These are phyloP conservation scores for Mallotus repandus DNA, from an alignment of 441 rosid genomes.

Conservation along the genomic window DNA sequence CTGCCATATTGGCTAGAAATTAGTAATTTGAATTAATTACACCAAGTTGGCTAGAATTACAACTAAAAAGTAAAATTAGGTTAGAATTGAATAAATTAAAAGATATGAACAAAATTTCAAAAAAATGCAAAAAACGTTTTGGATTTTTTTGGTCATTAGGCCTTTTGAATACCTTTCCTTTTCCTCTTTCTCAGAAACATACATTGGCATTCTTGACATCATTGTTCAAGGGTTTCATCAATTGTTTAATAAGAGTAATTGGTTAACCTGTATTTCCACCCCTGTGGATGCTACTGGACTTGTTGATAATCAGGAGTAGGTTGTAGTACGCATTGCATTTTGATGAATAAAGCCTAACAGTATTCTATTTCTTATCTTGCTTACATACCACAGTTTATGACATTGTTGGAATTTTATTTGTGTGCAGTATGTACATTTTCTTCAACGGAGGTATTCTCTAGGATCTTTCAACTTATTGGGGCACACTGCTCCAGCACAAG, in stretches of 20 bases:
- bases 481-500: slow-evolving; percentile 97
- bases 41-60: too few species aligned
- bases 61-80: too few species aligned
- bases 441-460: slow-evolving; percentile 79
- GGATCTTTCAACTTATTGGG: slow-evolving; percentile 91
- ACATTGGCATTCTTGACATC: not conserved
- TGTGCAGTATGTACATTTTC: slow-evolving; percentile 90
- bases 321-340: not conserved
- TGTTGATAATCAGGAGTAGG: not conserved
- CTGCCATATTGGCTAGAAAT: too few species aligned
- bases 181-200: too few species aligned
- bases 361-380: not conserved
- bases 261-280: not conserved
- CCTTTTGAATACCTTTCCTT: not conserved
- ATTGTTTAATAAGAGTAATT: not conserved
- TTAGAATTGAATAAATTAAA: too few species aligned
- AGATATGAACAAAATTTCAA: too few species aligned
- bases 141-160: too few species aligned
- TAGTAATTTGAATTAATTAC: too few species aligned
- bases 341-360: not conserved
- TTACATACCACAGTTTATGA: not conserved
- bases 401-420: slow-evolving; percentile 10
- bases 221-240: not conserved
- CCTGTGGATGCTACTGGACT: slow-evolving; percentile 10
- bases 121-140: too few species aligned